Conservation (phyloP, 140 eudicot genomes). For the Senecio squalidus region DNA sequence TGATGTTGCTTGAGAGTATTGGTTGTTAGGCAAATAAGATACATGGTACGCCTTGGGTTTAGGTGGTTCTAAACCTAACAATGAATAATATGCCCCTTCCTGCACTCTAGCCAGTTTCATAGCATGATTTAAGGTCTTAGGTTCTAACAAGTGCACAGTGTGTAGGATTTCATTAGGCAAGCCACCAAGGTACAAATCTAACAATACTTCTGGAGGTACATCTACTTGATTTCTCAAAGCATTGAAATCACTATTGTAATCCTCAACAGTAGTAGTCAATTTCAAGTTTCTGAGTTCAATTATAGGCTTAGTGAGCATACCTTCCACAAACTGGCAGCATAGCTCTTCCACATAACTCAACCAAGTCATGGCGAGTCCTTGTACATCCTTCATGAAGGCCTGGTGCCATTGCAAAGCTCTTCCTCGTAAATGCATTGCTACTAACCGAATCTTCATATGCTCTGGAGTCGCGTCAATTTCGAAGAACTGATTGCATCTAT, state of each 20-base stretch:
- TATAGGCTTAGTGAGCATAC: background rate
- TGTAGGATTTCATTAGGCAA: background rate
- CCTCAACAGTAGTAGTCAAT: background rate
- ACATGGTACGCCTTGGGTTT: no score
- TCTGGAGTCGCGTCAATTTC: background rate
- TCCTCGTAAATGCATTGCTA: background rate
- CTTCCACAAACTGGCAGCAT: background rate
- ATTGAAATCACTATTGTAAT: background rate
- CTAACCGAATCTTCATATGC: background rate
- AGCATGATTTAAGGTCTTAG: background rate
- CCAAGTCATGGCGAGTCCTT: background rate
- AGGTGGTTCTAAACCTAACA: background rate
- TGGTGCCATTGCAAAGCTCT: background rate
- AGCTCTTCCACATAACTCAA: background rate
- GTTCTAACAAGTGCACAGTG: background rate
- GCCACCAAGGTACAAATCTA: background rate
- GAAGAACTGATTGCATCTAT: background rate
- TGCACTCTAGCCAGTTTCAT: background rate
- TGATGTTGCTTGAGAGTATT: no score
- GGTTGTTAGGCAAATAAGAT: no score
- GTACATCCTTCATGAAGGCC: background rate
- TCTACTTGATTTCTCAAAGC: background rate
- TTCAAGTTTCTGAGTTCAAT: constrained; percentile 1
- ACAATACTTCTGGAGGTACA: background rate
- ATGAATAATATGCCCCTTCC: background rate